Percentiles rank a stretch among this genome's conserved stretches.
Conservation (phyloP, 306 rosid genomes). For the Clitoria ternatea region DNA sequence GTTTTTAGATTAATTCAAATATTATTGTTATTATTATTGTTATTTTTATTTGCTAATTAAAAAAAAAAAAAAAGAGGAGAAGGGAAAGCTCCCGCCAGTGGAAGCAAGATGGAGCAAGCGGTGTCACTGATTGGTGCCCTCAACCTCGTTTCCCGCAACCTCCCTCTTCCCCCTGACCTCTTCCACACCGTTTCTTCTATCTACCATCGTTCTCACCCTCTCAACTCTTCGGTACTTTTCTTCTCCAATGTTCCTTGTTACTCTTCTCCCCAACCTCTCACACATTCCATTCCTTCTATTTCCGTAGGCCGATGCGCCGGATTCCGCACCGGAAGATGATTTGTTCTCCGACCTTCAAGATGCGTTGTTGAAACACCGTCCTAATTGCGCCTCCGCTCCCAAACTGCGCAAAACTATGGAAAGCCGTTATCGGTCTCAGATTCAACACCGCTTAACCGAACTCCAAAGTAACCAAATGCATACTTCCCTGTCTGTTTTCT, state of each 20-base stretch:
- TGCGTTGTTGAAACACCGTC: conserved; percentile 53
- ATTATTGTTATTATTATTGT: too few relatives aligned
- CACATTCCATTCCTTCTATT: background rate
- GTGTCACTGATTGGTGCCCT: conserved; percentile 25
- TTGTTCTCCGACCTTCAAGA: conserved; percentile 56
- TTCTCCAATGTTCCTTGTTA: background rate
- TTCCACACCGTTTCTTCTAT: conserved; percentile 29
- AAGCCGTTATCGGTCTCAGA: conserved; percentile 46
- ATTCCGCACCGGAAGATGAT: conserved; percentile 18
- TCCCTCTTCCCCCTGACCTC: conserved; percentile 35
- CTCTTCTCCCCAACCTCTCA: background rate
- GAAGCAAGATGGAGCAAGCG: conserved; percentile 13
- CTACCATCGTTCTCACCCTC: conserved; percentile 7
- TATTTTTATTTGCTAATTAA: background rate
- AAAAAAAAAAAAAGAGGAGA: background rate
- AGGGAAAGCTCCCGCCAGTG: background rate
- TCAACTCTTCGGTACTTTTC: background rate
- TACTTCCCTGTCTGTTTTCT: too few relatives aligned
- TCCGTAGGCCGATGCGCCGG: conserved; percentile 34
- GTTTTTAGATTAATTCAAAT: background rate
- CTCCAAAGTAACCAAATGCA: conserved; percentile 56
- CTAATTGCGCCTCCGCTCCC: conserved; percentile 40
- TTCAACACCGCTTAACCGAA: conserved; percentile 60
- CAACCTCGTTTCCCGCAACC: conserved; percentile 23
- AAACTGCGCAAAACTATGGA: conserved; percentile 41